Evolutionary conservation across 805 yeast species (phyloP), one percentile per base, ranked within the genome.

Genomic region (Candida vaughaniae): DNA sequence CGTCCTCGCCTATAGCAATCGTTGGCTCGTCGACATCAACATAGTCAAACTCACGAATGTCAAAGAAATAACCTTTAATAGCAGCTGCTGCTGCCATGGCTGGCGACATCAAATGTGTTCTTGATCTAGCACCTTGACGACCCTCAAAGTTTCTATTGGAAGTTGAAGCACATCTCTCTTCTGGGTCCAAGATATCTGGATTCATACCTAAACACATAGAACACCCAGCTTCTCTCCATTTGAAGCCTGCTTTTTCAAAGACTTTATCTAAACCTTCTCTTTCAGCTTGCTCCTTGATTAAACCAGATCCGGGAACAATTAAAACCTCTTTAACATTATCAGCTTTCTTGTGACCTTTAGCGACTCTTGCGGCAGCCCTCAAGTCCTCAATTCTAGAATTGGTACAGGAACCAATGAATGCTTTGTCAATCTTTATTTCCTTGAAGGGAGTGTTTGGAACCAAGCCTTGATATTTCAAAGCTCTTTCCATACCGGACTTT

Each of bases 11-110:
- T 32, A 80, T 57, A 31, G 60, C 58, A 47, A 87, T 66, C 43
- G 78, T 69, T 43, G 95, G 81, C 52, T 78, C 82, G 47, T 74
- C 77, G 46, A 73, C 55, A 29, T 67, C 75, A 45, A 73, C 68
- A 64, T 78, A 84, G 42, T 78, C 69, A 62, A 76, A 86, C 38
- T 86, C 83, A 67, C 99, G 82, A 52, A 90, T 90, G 59, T 93
- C 99, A 31, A 85, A 76, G 54, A 93, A 82, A 56, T 82, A 88
- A 49, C 99, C 99, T 39, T 75, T 77, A 50, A 93, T 82, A 53
- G 90, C 96, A 14, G 99, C 98, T 15, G 98, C 97, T 22, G 99
- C 99, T 32, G 99, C 99, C 99, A 93, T 93, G 16, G 96, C 96
- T 26, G 99, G 99, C 10, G 96, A 87, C 95, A 91, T 88, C 59